These are phyloP conservation scores for Saccharomyces hybrid DNA, from an alignment of 1,139 yeast species.

Conservation along the genomic window DNA sequence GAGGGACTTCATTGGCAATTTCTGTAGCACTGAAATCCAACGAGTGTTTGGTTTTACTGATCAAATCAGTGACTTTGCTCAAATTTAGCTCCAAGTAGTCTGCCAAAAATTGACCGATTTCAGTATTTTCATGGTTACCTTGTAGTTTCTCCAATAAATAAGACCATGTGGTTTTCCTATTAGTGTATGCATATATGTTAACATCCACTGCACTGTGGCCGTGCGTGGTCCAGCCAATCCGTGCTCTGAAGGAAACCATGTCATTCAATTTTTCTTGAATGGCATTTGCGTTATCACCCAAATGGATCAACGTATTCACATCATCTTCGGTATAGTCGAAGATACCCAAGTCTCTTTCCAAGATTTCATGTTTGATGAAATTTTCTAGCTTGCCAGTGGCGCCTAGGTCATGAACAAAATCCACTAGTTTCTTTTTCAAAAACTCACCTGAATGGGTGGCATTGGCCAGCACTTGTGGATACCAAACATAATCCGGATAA, in stretches of 20 bases:
- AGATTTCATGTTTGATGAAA: conserved; percentile 45
- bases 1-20: background rate
- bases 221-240: conserved; percentile 81
- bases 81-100: conserved; percentile 50
- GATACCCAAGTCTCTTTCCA: conserved; percentile 55
- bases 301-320: conserved; percentile 32
- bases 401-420: conserved; percentile 31
- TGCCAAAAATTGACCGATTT: conserved; percentile 67
- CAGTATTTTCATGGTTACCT: conserved; percentile 81
- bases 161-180: conserved; percentile 39
- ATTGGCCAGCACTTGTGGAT: conserved; percentile 58
- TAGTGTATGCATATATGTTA: conserved; percentile 67
- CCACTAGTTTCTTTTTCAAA: conserved; percentile 38
- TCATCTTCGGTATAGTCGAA: conserved; percentile 46
- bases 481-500: conserved; percentile 70
- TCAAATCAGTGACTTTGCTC: conserved; percentile 41
- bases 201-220: conserved; percentile 91
- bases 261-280: conserved; percentile 43
- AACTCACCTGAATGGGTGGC: conserved; percentile 71
- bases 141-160: conserved; percentile 43
- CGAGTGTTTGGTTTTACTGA: conserved; percentile 42
- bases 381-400: conserved; percentile 22
- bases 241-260: conserved; percentile 62
- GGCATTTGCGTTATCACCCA: conserved; percentile 8
- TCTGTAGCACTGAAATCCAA: conserved; percentile 21